A percentile compares a stretch with the other conserved stretches of the same genome.
phyloP scores from a whole-genome alignment of 2,329 filamentous ascomycete species.

The Daldinia sp. region DNA sequence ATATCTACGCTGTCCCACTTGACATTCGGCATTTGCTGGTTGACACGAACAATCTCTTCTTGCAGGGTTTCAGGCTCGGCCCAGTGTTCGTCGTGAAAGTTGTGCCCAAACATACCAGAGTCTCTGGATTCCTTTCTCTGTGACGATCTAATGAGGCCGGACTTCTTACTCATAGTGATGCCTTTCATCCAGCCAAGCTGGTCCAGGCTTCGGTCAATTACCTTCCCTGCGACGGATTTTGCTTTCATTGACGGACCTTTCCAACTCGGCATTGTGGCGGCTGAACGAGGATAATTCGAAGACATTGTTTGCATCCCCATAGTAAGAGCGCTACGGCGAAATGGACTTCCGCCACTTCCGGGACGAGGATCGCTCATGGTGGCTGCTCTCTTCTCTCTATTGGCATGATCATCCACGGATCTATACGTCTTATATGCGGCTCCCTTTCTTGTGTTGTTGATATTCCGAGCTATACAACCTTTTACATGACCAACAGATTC shows the following conservation, averaged over 20 bases:
- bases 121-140: slow-evolving; percentile 65
- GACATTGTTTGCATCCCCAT: slow-evolving; percentile 60
- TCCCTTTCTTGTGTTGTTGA: slow-evolving; percentile 83
- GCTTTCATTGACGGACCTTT: slow-evolving; percentile 71
- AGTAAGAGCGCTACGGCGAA: slow-evolving; percentile 60
- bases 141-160: slow-evolving; percentile 57
- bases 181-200: slow-evolving; percentile 79
- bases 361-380: slow-evolving; percentile 73
- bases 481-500: slow-evolving; percentile 79
- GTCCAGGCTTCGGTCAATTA: slow-evolving; percentile 62
- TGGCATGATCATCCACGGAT: slow-evolving; percentile 71
- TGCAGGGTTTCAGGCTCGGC: slow-evolving; percentile 72
- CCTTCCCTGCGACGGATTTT: slow-evolving; percentile 58
- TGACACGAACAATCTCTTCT: slow-evolving; percentile 73
- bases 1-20: slow-evolving; percentile 74
- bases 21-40: slow-evolving; percentile 71
- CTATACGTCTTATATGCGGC: slow-evolving; percentile 88
- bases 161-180: slow-evolving; percentile 71
- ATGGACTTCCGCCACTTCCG: slow-evolving; percentile 56
- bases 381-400: slow-evolving; percentile 68
- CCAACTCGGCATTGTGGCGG: slow-evolving; percentile 58
- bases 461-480: slow-evolving; percentile 72
- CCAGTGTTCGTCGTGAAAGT: slow-evolving; percentile 68
- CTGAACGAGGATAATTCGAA: slow-evolving; percentile 54
- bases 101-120: slow-evolving; percentile 63